Evolutionary conservation across 352 stramenopile species (phyloP).

Genomic region (Phytopythium cucurbitacearum): DNA sequence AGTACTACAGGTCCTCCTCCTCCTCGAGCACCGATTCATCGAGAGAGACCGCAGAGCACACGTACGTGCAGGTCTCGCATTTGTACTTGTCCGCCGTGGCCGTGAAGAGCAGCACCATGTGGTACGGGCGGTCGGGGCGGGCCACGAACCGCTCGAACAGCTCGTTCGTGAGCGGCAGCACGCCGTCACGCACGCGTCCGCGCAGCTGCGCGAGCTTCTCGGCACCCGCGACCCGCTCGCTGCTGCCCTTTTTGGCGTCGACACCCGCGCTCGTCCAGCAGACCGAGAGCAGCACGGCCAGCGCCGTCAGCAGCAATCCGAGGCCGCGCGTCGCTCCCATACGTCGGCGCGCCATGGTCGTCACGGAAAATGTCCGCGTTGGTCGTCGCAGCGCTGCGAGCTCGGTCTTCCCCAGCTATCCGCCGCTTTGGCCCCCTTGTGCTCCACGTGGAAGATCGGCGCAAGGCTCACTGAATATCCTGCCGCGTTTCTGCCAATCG

Average conservation of each 20-base stretch:
- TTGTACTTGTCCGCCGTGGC: constrained; percentile 68
- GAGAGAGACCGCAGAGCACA: constrained; percentile 2
- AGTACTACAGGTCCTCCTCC: neutral
- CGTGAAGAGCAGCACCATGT: constrained; percentile 77
- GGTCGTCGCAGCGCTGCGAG: no score
- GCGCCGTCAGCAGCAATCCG: constrained; percentile 16
- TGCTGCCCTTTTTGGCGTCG: constrained; percentile 39
- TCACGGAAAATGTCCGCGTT: no score
- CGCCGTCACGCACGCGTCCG: constrained; percentile 40
- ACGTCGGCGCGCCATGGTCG: constrained; percentile 16
- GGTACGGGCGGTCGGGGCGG: constrained; percentile 73
- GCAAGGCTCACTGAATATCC: neutral
- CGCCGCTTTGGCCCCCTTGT: neutral
- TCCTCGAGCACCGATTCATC: neutral
- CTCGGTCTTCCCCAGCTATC: constrained; percentile 7
- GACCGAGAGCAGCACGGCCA: constrained; percentile 35
- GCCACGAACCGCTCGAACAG: constrained; percentile 53
- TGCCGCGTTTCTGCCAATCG: neutral
- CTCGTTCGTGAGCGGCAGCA: constrained; percentile 54
- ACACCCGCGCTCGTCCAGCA: constrained; percentile 15
- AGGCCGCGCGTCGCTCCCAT: constrained; percentile 12
- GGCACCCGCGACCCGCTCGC: constrained; percentile 26
- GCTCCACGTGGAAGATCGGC: constrained; percentile 32
- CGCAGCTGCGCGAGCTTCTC: constrained; percentile 68
- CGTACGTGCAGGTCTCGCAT: constrained; percentile 71